Percentiles rank a stretch among this genome's conserved stretches.
Conservation (phyloP, 805 yeast species). For the Maudiozyma pseudohumilis region DNA sequence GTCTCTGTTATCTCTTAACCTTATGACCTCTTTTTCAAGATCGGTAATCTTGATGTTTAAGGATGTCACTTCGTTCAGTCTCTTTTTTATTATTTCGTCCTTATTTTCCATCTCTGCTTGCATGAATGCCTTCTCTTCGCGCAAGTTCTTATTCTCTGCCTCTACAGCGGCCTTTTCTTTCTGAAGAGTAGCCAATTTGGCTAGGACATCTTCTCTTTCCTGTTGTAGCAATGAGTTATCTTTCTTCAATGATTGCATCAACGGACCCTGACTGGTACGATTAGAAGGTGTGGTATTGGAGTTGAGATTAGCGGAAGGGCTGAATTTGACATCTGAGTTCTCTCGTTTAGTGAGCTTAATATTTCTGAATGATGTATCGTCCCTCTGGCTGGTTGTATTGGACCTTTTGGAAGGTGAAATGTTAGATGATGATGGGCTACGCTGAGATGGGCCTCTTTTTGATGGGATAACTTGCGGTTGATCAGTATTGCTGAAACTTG, state of each 20-base stretch:
- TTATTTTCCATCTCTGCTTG: constrained; percentile 8
- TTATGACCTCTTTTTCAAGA: constrained; percentile 12
- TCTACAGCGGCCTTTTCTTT: constrained; percentile 7
- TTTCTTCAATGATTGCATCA: neutral
- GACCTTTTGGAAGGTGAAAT: neutral
- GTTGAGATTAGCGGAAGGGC: no score
- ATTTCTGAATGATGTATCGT: constrained; percentile 1
- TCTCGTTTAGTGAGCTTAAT: constrained; percentile 2
- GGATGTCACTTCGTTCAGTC: constrained; percentile 15
- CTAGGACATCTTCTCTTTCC: neutral
- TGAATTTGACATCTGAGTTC: no score
- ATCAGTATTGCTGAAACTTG: neutral
- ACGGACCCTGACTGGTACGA: no score
- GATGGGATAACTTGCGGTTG: constrained; percentile 38
- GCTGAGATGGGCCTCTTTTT: constrained; percentile 44
- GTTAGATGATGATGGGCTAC: neutral
- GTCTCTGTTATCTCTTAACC: constrained; percentile 1
- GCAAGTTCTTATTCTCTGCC: constrained; percentile 7
- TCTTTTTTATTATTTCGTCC: constrained; percentile 15
- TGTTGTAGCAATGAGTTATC: neutral
- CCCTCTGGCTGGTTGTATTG: neutral
- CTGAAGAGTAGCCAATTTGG: neutral
- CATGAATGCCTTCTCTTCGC: neutral
- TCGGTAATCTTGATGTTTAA: constrained; percentile 15
- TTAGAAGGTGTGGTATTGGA: no score